Base-by-base conservation (phyloP, 2,329 filamentous ascomycete genomes). In the Stemphylium lycopersici region DNA sequence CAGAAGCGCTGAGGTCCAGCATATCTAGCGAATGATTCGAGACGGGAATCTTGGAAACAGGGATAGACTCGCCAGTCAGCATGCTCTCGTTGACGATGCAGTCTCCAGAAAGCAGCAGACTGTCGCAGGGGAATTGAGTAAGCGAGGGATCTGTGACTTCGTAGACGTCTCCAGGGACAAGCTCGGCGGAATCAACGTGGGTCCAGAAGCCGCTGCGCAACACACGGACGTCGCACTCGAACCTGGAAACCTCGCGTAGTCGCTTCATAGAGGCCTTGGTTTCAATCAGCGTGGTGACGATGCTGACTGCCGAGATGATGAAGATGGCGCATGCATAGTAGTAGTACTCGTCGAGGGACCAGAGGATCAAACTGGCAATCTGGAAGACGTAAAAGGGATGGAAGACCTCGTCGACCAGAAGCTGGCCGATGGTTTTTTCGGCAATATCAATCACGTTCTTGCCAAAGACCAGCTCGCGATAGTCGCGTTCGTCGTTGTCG, bases 21-120 rank as follows among this genome's bases (percentile, higher is more conserved):
- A 84, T 78, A 20, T 83, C 81, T n/a, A 99, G 80, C 1, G 90
- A 87, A 57, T 93, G 87, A 69, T 96, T 88, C 2, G 85, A 91
- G 3, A 91, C 87, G 1, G 95, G 93, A 2, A 87, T 82, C 76
- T 99, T 99, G 2, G 93, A 96, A 1, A 99, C 93, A 2, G 95
- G 96, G 4, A 99, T 93, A 36, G 95, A 98, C 80, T 99, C 95
- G 53, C 93, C 86, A 34, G 95, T 99, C 32, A 99, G 84, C 95
- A 99, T 99, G 77, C 95, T 98, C 77, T 99, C 95, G 69, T 99
- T 99, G 62, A 99, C 93, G 59, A 99, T 98, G 69, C 93, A 97
- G 76, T 99, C 96, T 36, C 95, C 96, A 47, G 90, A 91, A 0
- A 99, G 82, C 5, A 99, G 79, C 31, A 99, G 79, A 73, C 93